Evolutionary conservation across 352 stramenopile species (phyloP).

Genomic region (Phytophthora agathidicida): DNA sequence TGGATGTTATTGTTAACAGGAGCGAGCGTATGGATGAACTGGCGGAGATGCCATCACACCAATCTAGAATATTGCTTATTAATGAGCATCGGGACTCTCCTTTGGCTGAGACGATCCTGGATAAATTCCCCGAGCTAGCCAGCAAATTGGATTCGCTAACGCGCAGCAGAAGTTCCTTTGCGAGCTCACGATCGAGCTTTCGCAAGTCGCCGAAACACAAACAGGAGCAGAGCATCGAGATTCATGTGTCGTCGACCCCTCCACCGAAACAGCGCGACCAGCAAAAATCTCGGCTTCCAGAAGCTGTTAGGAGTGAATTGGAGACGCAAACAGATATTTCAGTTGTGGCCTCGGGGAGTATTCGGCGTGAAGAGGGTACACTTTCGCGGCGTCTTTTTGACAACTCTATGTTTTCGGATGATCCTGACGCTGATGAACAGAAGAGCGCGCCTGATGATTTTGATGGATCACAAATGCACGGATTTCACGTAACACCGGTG

Average conservation of each 20-base stretch:
- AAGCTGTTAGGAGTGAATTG: neutral
- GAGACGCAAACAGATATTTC: neutral
- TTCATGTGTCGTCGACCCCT: conserved; percentile 33
- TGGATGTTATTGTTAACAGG: conserved; percentile 32
- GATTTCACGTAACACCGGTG: neutral
- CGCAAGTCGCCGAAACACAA: conserved; percentile 33
- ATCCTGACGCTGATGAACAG: conserved; percentile 6
- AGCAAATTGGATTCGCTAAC: conserved; percentile 26
- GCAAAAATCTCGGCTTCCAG: neutral
- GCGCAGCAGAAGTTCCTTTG: conserved; percentile 15
- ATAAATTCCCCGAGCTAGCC: conserved; percentile 43
- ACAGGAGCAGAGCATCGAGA: conserved; percentile 35
- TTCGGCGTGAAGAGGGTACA: neutral
- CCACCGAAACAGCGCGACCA: conserved; percentile 23
- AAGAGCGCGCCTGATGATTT: conserved; percentile 5
- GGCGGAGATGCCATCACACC: conserved; percentile 43
- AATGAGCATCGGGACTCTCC: conserved; percentile 51
- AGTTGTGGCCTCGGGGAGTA: neutral
- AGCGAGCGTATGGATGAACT: conserved; percentile 57
- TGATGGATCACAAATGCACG: conserved; percentile 36
- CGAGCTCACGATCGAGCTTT: conserved; percentile 27
- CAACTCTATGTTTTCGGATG: conserved; percentile 4
- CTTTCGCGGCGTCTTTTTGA: conserved; percentile 18
- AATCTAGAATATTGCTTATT: conserved; percentile 46
- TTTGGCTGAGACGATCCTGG: conserved; percentile 48